Evolutionary conservation across 495 filamentous ascomycete genomes (phyloP), one percentile per base, ranked within the genome.

Genomic region (Jackrogersella minutella): DNA sequence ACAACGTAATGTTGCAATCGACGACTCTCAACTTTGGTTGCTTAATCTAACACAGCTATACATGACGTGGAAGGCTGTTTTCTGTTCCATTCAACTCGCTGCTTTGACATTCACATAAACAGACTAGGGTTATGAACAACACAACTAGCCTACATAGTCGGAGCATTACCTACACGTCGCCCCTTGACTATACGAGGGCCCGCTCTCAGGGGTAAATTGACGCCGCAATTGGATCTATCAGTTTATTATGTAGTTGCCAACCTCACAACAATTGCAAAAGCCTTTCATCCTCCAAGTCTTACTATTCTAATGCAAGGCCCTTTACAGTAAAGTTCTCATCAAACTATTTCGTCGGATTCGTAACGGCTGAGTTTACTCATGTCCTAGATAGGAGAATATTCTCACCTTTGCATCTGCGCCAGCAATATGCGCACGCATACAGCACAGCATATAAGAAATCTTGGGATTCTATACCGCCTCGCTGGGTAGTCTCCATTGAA

Each of bases 1-100:
- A 33, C 22, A 55, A 53, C 55, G 17, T 5, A 30, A 64, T 64
- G 64, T 68, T 68, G 58, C 58, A 49, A 62, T 63, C 30, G 4
- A 50, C 24, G 53, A 53, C 39, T 51, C 52, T 64, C 40, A 63
- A 50, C 31, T 51, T 52, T 52, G 49, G 47, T 19, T 56, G n/a
- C 40, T 21, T 52, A 61, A 56, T 49, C n/a, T 63, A 44, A 54
- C 34, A 60, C 17, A 2, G 24, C 37, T 58, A 26, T 5, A 59
- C 0, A 33, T 69, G 66, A 69, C 55, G 66, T 64, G 28, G 19
- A 60, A 43, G 6, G 13, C 31, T 14, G 24, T 26, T 28, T 39
- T 50, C 22, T 28, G 59, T 56, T 56, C 39, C 54, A 55, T 68
- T 59, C 30, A 13, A 10, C 47, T 31, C 46, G 53, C 31, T 36